Base-by-base conservation (phyloP, 495 filamentous ascomycete genomes). In the Lichenothelia convexa region DNA sequence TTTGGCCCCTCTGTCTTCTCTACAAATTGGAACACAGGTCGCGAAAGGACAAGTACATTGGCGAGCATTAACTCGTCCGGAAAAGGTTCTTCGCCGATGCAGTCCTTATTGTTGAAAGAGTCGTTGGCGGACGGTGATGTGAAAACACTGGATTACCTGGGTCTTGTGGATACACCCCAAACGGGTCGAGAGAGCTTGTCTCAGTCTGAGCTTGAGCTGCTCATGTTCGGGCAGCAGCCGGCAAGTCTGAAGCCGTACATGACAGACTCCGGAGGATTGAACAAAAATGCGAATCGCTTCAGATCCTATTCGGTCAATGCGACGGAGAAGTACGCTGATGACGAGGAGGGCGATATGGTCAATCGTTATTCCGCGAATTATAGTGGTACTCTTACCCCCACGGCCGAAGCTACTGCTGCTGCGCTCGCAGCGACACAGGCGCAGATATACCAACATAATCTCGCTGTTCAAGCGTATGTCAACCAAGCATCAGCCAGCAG, bases 251-350 rank as follows among this genome's bases (percentile, higher is more conserved):
- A 70, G 33, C 79, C 79, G 32, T 80, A 80, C 41, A 60, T 89
- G 47, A 73, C 72, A 32, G 66, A 42, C 15, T 18, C 47, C 26
- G 46, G 43, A 18, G 39, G 70, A 35, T 71, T 81, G 46, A 75
- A 73, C 43, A 81, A 78, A 54, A 83, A 73, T 41, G 68, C 78
- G 36, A 95, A 79, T 55, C 70, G 89, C 31, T 84, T 94, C 58
- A 74, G 89, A 13, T 97, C 89, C 20, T 95, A 93, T 54, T 97
- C 89, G 16, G 89, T 97, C 32, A 95, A 97, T 56, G 89, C 91
- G 27, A 94, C 91, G 55, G 89, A 94, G 53, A 93, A 91, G 57
- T 95, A 95, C 49, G 89, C 80, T 0, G 76, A 80, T 49, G 85
- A 92, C 39, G 84, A 93, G 42, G 87, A 94, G 18, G 78, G 91